phyloP scores from a whole-genome alignment of 805 yeast genomes.

The Tetrapisispora iriomotensis region DNA sequence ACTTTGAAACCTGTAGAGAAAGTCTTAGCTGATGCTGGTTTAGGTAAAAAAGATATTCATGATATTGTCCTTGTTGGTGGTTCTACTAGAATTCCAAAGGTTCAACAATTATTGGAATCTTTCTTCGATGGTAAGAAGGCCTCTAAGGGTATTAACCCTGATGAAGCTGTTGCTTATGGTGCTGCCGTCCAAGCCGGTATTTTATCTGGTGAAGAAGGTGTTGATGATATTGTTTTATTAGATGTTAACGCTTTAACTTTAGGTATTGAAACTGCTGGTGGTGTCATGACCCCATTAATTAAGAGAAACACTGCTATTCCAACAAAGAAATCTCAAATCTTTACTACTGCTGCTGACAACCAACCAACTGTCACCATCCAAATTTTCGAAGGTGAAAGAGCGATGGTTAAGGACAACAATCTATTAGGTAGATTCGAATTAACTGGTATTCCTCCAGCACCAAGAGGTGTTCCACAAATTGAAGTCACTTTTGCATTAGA shows the following conservation, averaged over 20 bases:
- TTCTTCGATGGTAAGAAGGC: constrained; percentile 92
- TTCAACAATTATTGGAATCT: constrained; percentile 83
- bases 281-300: constrained; percentile 92
- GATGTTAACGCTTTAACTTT: constrained; percentile 91
- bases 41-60: constrained; percentile 77
- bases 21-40: constrained; percentile 87
- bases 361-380: constrained; percentile 92
- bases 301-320: constrained; percentile 94
- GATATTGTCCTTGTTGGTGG: constrained; percentile 98
- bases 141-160: constrained; percentile 96
- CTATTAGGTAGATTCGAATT: constrained; percentile 94
- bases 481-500: constrained; percentile 96
- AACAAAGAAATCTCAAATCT: constrained; percentile 88
- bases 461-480: constrained; percentile 97
- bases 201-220: constrained; percentile 90
- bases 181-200: constrained; percentile 99
- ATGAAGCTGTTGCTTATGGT: constrained; percentile 99
- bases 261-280: constrained; percentile 96
- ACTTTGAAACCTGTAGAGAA: constrained; percentile 94
- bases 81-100: constrained; percentile 98
- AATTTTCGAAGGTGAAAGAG: constrained; percentile 94
- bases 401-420: constrained; percentile 89
- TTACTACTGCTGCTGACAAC: constrained; percentile 93
- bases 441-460: constrained; percentile 95
- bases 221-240: constrained; percentile 76